Evolutionary conservation across 2,329 filamentous ascomycete species (phyloP), one percentile per base, ranked within the genome.

Genomic region (Alternaria ventricosa): DNA sequence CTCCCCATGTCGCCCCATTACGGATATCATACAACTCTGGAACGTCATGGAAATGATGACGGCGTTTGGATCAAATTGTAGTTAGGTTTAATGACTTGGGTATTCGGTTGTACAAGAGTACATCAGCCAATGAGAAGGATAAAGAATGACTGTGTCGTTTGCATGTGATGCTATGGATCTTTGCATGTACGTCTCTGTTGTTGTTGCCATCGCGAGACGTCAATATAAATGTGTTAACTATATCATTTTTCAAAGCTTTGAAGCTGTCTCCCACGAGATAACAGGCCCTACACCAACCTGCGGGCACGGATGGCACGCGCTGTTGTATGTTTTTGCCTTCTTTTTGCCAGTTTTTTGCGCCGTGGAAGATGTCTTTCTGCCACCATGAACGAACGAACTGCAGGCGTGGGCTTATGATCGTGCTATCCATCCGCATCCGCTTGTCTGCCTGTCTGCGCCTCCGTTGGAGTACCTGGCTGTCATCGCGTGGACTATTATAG

Each of bases 61-160:
- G 63, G 53, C 60, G 57, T 69, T 66, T 57, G 73, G 70, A 54
- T 71, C 66, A 73, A 64, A 72, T 69, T 74, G 67, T 60, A 67
- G 55, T 56, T 65, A 49, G 61, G 60, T 59, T 63, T 65, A 65
- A 66, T 64, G 57, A 51, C 30, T 65, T 57, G 55, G 45, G 56
- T 54, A 59, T 57, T 56, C 60, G 50, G 53, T 63, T 62, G 41
- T 62, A 60, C 63, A 55, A 64, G 43, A 63, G 45, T 57, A 45
- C 45, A 72, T 51, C 65, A 69, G 60, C 58, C 23, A 63, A 69
- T 63, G 20, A 22, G n/a, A 53, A 27, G 36, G 27, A 27, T 50
- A 7, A 27, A 50, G 25, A 44, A 33, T 15, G 23, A 13, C 0
- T 22, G 18, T 44, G 18, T 20, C 12, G n/a, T 3, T 59, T 41